Evolutionary conservation across 345 rosid genomes (phyloP), one percentile per base, ranked within the genome.

Genomic region (Lumnitzera racemosa): DNA sequence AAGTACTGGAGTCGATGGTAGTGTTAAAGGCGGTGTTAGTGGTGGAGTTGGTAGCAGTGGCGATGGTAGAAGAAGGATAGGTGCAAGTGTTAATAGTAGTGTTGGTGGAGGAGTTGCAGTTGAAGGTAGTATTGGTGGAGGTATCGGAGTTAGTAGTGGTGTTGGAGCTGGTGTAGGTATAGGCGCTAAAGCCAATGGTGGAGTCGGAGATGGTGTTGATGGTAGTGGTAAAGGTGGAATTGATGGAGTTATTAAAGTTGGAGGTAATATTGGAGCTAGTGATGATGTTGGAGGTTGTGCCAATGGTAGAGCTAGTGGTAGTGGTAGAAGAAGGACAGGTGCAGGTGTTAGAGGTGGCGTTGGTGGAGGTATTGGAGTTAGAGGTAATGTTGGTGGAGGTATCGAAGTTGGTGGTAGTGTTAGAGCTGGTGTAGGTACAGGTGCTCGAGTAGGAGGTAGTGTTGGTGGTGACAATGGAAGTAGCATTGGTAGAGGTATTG

Each of bases 341-440:
- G 56, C 51, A 11, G 24, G 11, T 24, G 71, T 20, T 20, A 20
- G 20, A 20, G 20, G 58, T 16, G 59, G 31, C 1, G 31, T 27
- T 27, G 5, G 5, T 2, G 31, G 4, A 2, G 5, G 31, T 27
- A 2, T 15, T 14, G 67, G 67, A 24, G 59, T 55, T 1, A 61
- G 63, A 53, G 27, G 12, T 43, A 67, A 67, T 10, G 14, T 50
- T 49, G 43, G 50, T 7, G 70, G 73, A 16, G 65, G 68, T 46
- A 15, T 15, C 13, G 13, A 4, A 5, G 57, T 11, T 24, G 13
- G 31, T 9, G 47, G 31, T 15, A 3, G 58, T n/a, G 31, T 5
- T 27, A 5, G 20, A 20, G 20, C 20, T 20, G 20, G 20, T 20
- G 20, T 20, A 20, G 20, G 31, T 27, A 27, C 0, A 2, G 31